Evolutionary conservation across 2,329 filamentous ascomycete species (phyloP).

Genomic region (Penicillium sp.): DNA sequence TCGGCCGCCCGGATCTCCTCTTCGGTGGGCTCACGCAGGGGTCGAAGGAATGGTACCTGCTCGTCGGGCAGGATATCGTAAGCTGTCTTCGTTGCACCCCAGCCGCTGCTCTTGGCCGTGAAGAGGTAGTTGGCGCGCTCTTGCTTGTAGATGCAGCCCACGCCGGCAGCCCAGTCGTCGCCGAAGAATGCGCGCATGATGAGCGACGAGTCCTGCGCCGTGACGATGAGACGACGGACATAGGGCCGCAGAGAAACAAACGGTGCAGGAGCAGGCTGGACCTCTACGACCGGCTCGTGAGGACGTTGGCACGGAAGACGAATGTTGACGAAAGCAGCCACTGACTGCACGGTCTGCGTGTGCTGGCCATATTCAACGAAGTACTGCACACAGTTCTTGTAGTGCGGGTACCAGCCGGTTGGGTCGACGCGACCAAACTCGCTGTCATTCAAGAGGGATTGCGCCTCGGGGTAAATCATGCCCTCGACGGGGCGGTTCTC

Average conservation of each 20-base stretch:
- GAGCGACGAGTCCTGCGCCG: conserved; percentile 79
- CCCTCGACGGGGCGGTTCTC: conserved; percentile 13
- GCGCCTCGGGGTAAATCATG: conserved; percentile 14
- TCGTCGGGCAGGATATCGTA: conserved; percentile 87
- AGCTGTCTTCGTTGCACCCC: conserved; percentile 81
- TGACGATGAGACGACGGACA: conserved; percentile 87
- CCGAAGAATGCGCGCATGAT: conserved; percentile 92
- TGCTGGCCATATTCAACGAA: conserved; percentile 89
- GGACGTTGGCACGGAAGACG: conserved; percentile 76
- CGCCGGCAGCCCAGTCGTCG: conserved; percentile 75
- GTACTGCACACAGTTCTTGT: conserved; percentile 80
- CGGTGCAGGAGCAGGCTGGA: conserved; percentile 15
- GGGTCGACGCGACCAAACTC: conserved; percentile 57
- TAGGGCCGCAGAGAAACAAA: conserved; percentile 75
- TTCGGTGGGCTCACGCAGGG: conserved; percentile 70
- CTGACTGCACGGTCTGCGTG: conserved; percentile 72
- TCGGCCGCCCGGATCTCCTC: conserved; percentile 81
- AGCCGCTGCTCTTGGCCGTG: conserved; percentile 85
- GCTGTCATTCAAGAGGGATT: conserved; percentile 11
- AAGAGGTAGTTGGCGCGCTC: conserved; percentile 94
- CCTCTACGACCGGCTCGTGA: conserved; percentile 37
- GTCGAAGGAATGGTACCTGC: conserved; percentile 79
- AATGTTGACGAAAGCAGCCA: conserved; percentile 90
- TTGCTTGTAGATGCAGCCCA: conserved; percentile 78
- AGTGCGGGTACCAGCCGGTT: conserved; percentile 86